phyloP scores from a whole-genome alignment of 2,329 filamentous ascomycete species.

The Colletotrichum viniferum region DNA sequence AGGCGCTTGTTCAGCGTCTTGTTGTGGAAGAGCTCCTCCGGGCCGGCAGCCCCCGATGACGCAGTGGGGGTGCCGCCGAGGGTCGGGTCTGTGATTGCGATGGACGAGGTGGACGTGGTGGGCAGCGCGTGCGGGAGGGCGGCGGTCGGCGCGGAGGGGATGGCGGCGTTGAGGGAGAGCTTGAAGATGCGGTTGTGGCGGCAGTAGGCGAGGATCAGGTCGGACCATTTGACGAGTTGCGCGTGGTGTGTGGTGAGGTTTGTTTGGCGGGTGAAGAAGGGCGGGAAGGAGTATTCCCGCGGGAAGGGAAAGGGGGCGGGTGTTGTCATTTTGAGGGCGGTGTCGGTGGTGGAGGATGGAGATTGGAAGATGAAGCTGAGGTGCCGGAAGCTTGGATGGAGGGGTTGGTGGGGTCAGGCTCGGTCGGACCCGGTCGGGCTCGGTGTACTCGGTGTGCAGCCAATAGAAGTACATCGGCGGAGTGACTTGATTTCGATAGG shows the following conservation, averaged over 20 bases:
- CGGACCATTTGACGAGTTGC: conserved; percentile 85
- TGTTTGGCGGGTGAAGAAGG: conserved; percentile 84
- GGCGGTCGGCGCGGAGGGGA: conserved; percentile 49
- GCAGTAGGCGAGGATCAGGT: conserved; percentile 84
- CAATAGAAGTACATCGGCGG: background rate
- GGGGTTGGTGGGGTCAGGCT: background rate
- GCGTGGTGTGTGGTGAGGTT: conserved; percentile 75
- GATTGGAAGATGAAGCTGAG: background rate
- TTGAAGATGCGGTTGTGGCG: conserved; percentile 77
- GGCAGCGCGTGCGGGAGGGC: conserved; percentile 31
- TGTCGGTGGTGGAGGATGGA: background rate
- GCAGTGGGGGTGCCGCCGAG: conserved; percentile 35
- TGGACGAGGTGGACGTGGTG: conserved; percentile 33
- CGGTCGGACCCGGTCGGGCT: background rate
- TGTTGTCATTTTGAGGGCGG: background rate
- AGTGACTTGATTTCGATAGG: too few relatives aligned
- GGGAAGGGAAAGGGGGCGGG: conserved; percentile 57
- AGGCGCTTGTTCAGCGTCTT: conserved; percentile 56
- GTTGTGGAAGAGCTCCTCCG: conserved; percentile 62
- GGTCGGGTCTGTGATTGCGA: conserved; percentile 38
- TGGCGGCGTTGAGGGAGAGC: conserved; percentile 67
- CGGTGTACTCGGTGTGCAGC: background rate
- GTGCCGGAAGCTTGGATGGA: background rate
- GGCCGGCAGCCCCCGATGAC: conserved; percentile 47
- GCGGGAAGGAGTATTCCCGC: conserved; percentile 75